phyloP scores from a whole-genome alignment of 164 flowering plant genomes.

The Santalum album region DNA sequence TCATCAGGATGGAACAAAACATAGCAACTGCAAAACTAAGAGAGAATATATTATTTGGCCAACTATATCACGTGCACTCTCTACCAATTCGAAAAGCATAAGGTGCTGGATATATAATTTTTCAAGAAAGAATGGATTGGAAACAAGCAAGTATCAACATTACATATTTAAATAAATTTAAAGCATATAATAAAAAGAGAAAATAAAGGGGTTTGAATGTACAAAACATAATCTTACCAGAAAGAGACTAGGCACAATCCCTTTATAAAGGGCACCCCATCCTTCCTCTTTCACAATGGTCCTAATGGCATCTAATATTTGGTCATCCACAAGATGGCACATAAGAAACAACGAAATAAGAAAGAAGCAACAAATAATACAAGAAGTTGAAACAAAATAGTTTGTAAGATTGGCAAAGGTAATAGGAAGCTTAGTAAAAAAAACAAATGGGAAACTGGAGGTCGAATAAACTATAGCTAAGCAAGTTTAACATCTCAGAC shows the following conservation, averaged over 20 bases:
- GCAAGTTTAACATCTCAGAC: neutral
- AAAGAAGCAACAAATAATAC: too few relatives aligned
- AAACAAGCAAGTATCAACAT: too few relatives aligned
- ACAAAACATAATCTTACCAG: conserved; percentile 39
- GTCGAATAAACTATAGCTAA: neutral
- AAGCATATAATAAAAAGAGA: neutral
- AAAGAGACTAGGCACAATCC: conserved; percentile 79
- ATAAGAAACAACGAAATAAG: neutral
- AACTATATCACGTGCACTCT: too few relatives aligned
- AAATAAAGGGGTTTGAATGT: neutral
- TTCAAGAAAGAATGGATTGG: too few relatives aligned
- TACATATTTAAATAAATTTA: too few relatives aligned
- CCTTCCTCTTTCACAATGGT: conserved; percentile 97
- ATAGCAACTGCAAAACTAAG: too few relatives aligned
- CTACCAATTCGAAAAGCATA: too few relatives aligned
- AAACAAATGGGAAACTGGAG: neutral
- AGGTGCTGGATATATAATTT: too few relatives aligned
- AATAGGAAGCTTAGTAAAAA: neutral
- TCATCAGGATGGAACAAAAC: too few relatives aligned
- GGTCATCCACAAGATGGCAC: neutral
- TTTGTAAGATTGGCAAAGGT: neutral
- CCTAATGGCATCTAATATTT: conserved; percentile 73
- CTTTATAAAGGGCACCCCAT: conserved; percentile 78
- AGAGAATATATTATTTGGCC: too few relatives aligned
- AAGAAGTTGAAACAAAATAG: too few relatives aligned